Evolutionary conservation across 768 basidiomycete species (phyloP).

Genomic region (Gloeopeniophorella convolvens): DNA sequence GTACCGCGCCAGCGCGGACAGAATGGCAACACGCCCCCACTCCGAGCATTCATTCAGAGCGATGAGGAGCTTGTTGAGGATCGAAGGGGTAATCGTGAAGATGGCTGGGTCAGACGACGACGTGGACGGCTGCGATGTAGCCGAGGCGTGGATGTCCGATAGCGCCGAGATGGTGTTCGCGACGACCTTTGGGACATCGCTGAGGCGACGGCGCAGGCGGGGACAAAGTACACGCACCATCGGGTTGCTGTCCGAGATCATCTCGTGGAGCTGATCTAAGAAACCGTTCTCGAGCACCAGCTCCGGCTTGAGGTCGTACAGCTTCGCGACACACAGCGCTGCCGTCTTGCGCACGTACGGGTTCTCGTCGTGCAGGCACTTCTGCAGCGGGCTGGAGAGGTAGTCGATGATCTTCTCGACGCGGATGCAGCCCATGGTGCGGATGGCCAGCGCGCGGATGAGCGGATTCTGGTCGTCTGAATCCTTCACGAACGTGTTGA

Average conservation of each 20-base stretch:
- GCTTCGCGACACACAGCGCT: slow-evolving; percentile 92
- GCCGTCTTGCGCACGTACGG: slow-evolving; percentile 99
- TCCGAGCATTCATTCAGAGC: slow-evolving; percentile 98
- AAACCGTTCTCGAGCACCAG: slow-evolving; percentile 94
- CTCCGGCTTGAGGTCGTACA: slow-evolving; percentile 96
- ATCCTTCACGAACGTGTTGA: slow-evolving; percentile 98
- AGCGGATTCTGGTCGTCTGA: slow-evolving; percentile 95
- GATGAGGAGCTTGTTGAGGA: slow-evolving; percentile 86
- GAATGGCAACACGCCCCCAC: slow-evolving; percentile 94
- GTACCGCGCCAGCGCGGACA: slow-evolving; percentile 83
- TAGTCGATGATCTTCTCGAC: slow-evolving; percentile 99
- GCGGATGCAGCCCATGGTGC: slow-evolving; percentile 95
- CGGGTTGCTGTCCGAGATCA: slow-evolving; percentile 94
- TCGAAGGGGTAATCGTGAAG: slow-evolving; percentile 76
- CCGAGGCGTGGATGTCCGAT: slow-evolving; percentile 82
- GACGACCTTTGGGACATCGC: slow-evolving; percentile 66
- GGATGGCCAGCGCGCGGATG: slow-evolving; percentile 90
- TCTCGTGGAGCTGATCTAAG: slow-evolving; percentile 78
- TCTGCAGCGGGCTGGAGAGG: slow-evolving; percentile 90
- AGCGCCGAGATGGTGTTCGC: slow-evolving; percentile 94
- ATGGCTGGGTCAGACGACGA: slow-evolving; percentile 55
- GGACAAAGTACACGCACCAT: slow-evolving; percentile 60
- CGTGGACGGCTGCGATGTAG: slow-evolving; percentile 47
- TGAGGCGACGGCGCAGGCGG: neutral
- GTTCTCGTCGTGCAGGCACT: slow-evolving; percentile 90